Base-by-base conservation (phyloP, 2,329 filamentous ascomycete genomes). In the Sclerotinia borealis region DNA sequence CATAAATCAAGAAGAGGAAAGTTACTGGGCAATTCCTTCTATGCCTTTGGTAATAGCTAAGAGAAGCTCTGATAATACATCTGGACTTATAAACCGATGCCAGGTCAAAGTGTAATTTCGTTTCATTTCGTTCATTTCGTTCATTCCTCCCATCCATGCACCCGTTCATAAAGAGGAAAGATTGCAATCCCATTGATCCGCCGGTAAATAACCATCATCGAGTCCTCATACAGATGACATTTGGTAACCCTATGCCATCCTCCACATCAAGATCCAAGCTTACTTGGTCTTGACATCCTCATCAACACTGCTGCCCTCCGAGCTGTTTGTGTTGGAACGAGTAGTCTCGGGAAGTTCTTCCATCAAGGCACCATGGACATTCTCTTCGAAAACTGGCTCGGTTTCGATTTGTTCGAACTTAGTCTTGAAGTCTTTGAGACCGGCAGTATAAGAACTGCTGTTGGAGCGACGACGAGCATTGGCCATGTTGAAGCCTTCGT, bases 391-490 rank as follows among this genome's bases (percentile, higher is more conserved):
- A 73, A 96, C 90, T 47, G 92, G 93, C 73, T 98, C 93, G 22
- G 85, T 82, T 72, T 98, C 95, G 75, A 92, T 83, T 70, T 90
- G 82, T 78, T 99, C 95, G 76, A 97, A 98, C 80, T 99, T 99
- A 78, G 93, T 96, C 84, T 95, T 96, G 80, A 96, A 91, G 75
- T 93, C 86, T 65, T 85, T 83, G 70, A 91, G 80, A 71, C 86
- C 82, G 73, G 86, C 83, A 62, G 85, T 87, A 71, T 89, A 83
- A 72, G 83, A 87, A 79, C 88, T 93, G 76, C 90, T 93, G 81
- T 98, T 98, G 78, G 91, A 96, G 76, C 91, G 92, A 76, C 93
- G 95, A 68, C 93, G 92, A 63, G 90, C 81, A 72, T 97, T 95
- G 81, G 83, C 84, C 74, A 96, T 87, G 74, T 87, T 92, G 81